Base-by-base conservation (phyloP, 257 asterid genomes). In the Handroanthus guayacan region DNA sequence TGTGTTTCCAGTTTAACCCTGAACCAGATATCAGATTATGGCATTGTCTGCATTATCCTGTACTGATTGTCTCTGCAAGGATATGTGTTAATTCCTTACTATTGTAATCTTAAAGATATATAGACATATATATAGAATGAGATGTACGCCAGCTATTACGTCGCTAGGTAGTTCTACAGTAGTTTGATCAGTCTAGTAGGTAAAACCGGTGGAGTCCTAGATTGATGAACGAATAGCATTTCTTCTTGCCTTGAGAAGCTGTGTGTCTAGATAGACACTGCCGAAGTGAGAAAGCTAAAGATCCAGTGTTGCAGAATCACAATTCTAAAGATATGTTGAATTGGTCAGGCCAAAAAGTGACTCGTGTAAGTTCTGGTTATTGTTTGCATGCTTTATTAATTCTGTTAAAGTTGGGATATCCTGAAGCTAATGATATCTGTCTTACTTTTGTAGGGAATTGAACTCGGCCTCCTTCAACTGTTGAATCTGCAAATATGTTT, bases 371-470 rank as follows among this genome's bases (percentile, higher is more conserved):
- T 77, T 73, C 63, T 12, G 71, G 69, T 58, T 48, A 62, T 18
- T 50, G 52, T 63, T 62, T 73, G 57, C 62, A 58, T 14, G 57
- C 20, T 79, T 72, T 34, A 41, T 66, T 71, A 20, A 55, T 58
- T 65, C 64, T 61, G 34, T 52, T 50, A 50, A 67, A n/a, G 34
- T 39, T 71, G 58, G 5, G 62, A 16, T 62, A 68, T 65, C 48
- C 18, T 34, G 36, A 72, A 62, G 81, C 72, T 76, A 58, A 25
- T 25, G 31, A 69, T 72, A 34, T 37, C 70, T 66, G 18, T 72
- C 78, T 83, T 47, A 47, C 48, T 58, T 67, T 16, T 65, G 63
- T 67, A 74, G 84, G 82, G 72, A 47, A 50, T 71, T 54, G 77
- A 67, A 11, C 71, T 75, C 6, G 38, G 71, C 62, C 67, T 75